phyloP scores from a whole-genome alignment of 1,284 basidiomycete genomes.

The Apiotrichum veenhuisii region DNA sequence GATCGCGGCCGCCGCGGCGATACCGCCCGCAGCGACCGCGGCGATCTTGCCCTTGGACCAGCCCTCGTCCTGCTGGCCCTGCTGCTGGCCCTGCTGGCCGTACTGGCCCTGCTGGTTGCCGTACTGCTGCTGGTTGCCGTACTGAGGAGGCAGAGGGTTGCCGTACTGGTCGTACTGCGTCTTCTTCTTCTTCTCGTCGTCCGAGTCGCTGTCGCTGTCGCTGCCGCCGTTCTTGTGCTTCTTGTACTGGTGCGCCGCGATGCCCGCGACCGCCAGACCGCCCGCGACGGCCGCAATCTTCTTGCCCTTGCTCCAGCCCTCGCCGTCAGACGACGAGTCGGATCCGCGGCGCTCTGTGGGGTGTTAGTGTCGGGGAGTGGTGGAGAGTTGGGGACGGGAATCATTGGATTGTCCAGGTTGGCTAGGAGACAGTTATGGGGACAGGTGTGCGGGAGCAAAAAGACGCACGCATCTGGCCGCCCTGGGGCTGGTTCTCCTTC shows the following conservation, averaged over 20 bases:
- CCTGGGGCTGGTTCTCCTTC: not conserved
- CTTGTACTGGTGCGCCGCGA: not conserved
- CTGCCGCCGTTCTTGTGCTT: not conserved
- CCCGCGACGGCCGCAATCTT: not conserved
- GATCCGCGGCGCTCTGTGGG: not conserved
- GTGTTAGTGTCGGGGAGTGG: not conserved
- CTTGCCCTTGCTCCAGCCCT: slow-evolving; percentile 2
- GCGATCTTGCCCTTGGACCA: slow-evolving; percentile 17
- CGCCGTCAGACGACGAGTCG: not conserved
- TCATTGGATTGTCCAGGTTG: too few relatives aligned
- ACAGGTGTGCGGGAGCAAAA: not conserved
- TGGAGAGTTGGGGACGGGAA: too few relatives aligned
- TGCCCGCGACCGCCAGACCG: not conserved
- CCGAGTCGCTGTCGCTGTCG: not conserved
- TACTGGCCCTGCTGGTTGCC: not conserved
- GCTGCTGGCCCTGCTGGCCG: not conserved
- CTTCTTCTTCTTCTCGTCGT: not conserved
- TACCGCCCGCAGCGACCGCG: slow-evolving; percentile 1
- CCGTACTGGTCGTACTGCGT: not conserved
- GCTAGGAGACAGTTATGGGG: too few relatives aligned
- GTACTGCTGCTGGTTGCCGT: too few relatives aligned
- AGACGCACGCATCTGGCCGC: not conserved
- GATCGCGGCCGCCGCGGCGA: slow-evolving; percentile 1
- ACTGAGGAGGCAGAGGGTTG: too few relatives aligned
- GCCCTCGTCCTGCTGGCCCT: not conserved